Conservation (phyloP, 2,329 filamentous ascomycete species). For the Phialocephala subalpina region DNA sequence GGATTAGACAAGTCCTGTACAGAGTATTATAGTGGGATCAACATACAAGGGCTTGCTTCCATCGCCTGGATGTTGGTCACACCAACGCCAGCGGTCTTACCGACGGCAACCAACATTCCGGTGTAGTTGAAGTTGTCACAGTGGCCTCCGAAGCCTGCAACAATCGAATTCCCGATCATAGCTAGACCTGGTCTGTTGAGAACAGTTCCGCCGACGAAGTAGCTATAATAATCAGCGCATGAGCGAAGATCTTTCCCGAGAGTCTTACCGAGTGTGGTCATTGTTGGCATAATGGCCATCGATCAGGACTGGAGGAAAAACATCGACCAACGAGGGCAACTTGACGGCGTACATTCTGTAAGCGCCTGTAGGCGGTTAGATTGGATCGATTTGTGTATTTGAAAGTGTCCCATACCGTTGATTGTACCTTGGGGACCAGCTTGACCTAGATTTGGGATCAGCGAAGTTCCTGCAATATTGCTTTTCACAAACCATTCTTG, state of each 20-base stretch:
- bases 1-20: background rate
- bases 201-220: conserved; percentile 29
- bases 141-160: conserved; percentile 30
- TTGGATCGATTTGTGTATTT: background rate
- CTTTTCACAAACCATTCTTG: background rate
- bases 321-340: conserved; percentile 20
- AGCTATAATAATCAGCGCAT: background rate
- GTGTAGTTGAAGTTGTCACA: conserved; percentile 34
- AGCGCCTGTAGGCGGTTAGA: background rate
- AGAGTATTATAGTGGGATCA: background rate
- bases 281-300: conserved; percentile 28
- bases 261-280: conserved; percentile 12
- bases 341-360: conserved; percentile 29
- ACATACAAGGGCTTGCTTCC: background rate
- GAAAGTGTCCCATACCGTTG: background rate
- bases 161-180: conserved; percentile 15
- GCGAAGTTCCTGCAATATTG: too few species aligned
- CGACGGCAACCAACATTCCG: conserved; percentile 23
- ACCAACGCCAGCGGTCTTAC: conserved; percentile 11
- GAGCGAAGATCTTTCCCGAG: background rate
- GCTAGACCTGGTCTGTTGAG: conserved; percentile 29
- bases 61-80: conserved; percentile 13
- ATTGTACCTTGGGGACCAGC: background rate
- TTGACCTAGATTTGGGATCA: background rate
- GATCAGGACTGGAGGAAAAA: conserved; percentile 16